Conservation (phyloP, 345 rosid species). For the Brassica rapa region DNA sequence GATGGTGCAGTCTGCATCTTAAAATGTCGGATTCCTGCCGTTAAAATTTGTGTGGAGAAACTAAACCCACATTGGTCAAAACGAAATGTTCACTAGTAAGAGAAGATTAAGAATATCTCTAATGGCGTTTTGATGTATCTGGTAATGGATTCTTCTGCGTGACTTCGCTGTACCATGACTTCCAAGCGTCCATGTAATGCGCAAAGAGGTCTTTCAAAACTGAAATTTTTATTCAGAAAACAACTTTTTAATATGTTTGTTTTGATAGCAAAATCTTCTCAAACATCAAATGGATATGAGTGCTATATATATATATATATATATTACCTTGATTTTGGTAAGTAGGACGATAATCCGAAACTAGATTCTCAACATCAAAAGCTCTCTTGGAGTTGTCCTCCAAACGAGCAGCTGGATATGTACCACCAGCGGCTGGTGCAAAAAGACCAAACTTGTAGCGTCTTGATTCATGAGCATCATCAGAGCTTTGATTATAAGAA, state of each 20-base stretch:
- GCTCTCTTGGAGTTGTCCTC: constrained; percentile 42
- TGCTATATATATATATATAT: neutral
- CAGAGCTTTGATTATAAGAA: constrained; percentile 40
- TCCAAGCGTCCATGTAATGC: constrained; percentile 94
- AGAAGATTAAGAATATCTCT: constrained; percentile 8
- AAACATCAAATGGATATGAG: neutral
- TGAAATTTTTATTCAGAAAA: constrained; percentile 40
- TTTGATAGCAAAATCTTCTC: neutral
- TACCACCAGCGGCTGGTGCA: constrained; percentile 48
- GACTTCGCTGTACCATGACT: constrained; percentile 79
- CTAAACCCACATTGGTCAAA: constrained; percentile 20
- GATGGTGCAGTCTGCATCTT: constrained; percentile 4
- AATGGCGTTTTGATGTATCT: constrained; percentile 38
- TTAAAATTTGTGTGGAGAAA: constrained; percentile 30
- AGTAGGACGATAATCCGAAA: constrained; percentile 57
- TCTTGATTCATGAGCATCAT: constrained; percentile 42
- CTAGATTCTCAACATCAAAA: constrained; percentile 63
- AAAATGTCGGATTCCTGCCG: constrained; percentile 24
- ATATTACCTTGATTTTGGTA: constrained; percentile 75
- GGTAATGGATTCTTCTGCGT: constrained; percentile 53
- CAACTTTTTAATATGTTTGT: neutral
- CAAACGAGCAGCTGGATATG: constrained; percentile 32
- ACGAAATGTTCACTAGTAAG: constrained; percentile 24
- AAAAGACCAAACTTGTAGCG: constrained; percentile 79
- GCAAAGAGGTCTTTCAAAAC: constrained; percentile 78